Evolutionary conservation across 768 basidiomycete genomes (phyloP).

Genomic region (Amanita rubescens): DNA sequence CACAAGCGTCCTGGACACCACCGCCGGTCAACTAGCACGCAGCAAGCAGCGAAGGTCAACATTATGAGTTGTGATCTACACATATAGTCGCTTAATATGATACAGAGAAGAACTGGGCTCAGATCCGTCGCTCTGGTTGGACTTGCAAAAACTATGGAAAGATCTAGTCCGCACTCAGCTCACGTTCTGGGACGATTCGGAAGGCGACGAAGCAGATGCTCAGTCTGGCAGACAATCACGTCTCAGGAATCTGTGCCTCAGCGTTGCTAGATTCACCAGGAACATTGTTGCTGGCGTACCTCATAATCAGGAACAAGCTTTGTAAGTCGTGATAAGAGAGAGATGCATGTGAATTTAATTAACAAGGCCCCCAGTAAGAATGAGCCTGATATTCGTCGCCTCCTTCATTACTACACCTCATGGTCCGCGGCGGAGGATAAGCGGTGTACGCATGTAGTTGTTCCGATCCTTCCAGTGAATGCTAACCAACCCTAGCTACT

Average conservation of each 20-base stretch:
- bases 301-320: slow-evolving; percentile 63
- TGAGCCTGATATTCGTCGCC: slow-evolving; percentile 60
- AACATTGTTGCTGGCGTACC: slow-evolving; percentile 75
- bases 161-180: slow-evolving; percentile 39
- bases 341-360: neutral
- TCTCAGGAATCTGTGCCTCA: slow-evolving; percentile 36
- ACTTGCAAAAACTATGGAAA: slow-evolving; percentile 51
- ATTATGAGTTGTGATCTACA: neutral
- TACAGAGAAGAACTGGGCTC: slow-evolving; percentile 27
- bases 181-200: slow-evolving; percentile 44
- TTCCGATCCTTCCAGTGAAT: neutral
- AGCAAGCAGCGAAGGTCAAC: slow-evolving; percentile 33
- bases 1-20: slow-evolving; percentile 37
- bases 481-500: slow-evolving; percentile 38
- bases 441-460: slow-evolving; percentile 36
- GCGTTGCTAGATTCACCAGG: slow-evolving; percentile 70
- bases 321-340: slow-evolving; percentile 40
- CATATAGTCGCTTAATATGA: neutral
- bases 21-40: slow-evolving; percentile 44
- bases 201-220: slow-evolving; percentile 25
- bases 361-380: slow-evolving; percentile 38
- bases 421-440: slow-evolving; percentile 62
- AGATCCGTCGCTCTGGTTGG: slow-evolving; percentile 45
- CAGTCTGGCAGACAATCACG: slow-evolving; percentile 22
- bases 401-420: slow-evolving; percentile 71